Conservation (phyloP, 148 eudicot species). For the Rhododendron williamsianum region DNA sequence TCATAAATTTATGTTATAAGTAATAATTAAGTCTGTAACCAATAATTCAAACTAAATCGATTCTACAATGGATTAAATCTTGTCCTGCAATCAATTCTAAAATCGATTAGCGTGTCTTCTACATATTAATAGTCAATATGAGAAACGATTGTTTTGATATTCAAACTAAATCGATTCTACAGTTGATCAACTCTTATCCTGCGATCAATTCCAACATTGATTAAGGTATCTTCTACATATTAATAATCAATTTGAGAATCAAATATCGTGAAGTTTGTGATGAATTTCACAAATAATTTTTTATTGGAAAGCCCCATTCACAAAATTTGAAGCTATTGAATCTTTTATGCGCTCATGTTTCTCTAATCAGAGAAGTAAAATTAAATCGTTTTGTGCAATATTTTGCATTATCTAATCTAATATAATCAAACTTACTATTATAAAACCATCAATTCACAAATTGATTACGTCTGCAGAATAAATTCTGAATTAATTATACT, state of each 20-base stretch:
- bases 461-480: not conserved
- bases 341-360: too few relatives aligned
- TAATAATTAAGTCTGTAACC: too few relatives aligned
- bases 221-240: too few relatives aligned
- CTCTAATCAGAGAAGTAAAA: not conserved
- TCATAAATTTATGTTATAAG: too few relatives aligned
- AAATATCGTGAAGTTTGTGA: not conserved
- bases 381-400: not conserved
- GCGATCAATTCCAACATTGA: too few relatives aligned
- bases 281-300: too few relatives aligned
- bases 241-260: too few relatives aligned
- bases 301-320: not conserved
- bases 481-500: not conserved
- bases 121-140: too few relatives aligned
- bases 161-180: too few relatives aligned
- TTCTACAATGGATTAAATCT: not conserved
- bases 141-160: not conserved
- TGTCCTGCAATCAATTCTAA: not conserved
- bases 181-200: too few relatives aligned
- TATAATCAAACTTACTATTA: not conserved
- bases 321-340: not conserved
- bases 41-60: too few relatives aligned
- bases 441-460: not conserved
- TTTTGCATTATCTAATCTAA: not conserved
- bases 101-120: not conserved